Percentiles rank a stretch among this genome's conserved stretches.
phyloP scores from a whole-genome alignment of 768 basidiomycete species.

The Gymnopilus junonius region DNA sequence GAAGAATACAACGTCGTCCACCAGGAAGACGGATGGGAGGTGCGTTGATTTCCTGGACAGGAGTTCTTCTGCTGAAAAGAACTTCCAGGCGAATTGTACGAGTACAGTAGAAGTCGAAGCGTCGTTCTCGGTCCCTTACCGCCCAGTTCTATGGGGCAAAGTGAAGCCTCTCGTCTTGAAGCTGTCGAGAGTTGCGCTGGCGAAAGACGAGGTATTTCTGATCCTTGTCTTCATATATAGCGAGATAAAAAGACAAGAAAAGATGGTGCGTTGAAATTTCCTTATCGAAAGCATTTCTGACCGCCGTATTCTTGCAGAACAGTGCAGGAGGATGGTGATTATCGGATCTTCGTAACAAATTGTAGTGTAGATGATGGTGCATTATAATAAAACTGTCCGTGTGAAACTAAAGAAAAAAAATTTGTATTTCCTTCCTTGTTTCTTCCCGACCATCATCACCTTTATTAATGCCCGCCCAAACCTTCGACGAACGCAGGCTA shows the following conservation, averaged over 20 bases:
- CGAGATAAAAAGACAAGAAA: constrained; percentile 43
- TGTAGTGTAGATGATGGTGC: background rate
- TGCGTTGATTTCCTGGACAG: constrained; percentile 15
- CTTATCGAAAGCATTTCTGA: background rate
- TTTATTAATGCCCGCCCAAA: constrained; percentile 21
- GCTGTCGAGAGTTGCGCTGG: constrained; percentile 43
- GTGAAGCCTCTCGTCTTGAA: constrained; percentile 42
- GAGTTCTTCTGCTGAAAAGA: background rate
- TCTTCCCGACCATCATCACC: background rate
- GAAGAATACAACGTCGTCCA: constrained; percentile 50
- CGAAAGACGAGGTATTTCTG: constrained; percentile 45
- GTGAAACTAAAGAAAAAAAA: constrained; percentile 5
- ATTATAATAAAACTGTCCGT: constrained; percentile 3
- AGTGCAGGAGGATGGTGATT: constrained; percentile 20
- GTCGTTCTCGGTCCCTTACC: constrained; percentile 46
- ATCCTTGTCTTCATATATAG: constrained; percentile 43
- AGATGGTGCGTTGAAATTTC: constrained; percentile 30
- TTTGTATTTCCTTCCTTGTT: background rate
- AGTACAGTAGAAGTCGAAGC: constrained; percentile 37
- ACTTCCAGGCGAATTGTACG: constrained; percentile 17
- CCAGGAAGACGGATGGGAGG: constrained; percentile 52
- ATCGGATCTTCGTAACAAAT: background rate
- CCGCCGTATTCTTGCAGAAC: constrained; percentile 8
- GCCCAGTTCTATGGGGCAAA: constrained; percentile 55
- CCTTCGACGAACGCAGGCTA: constrained; percentile 46